These are phyloP conservation scores for Jamesozyma rosinii DNA, from an alignment of 805 yeast species.

Conservation along the genomic window DNA sequence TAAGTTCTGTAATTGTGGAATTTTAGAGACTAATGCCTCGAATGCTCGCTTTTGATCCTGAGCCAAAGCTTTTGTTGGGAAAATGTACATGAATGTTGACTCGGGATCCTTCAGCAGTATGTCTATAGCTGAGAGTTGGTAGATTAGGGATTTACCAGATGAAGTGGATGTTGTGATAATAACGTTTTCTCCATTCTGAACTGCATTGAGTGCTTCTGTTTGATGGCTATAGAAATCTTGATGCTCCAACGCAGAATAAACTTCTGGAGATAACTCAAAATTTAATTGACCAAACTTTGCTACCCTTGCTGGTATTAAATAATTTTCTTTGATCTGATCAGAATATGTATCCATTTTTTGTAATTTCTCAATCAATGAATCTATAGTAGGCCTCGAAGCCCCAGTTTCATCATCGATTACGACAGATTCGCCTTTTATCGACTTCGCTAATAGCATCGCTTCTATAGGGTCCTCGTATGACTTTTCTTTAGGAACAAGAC, in stretches of 20 bases:
- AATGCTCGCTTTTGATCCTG: slow-evolving; percentile 91
- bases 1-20: slow-evolving; percentile 39
- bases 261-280: slow-evolving; percentile 42
- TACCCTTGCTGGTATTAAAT: slow-evolving; percentile 38
- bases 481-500: slow-evolving; percentile 40
- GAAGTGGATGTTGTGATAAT: slow-evolving; percentile 93
- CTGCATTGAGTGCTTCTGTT: slow-evolving; percentile 58
- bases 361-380: slow-evolving; percentile 42
- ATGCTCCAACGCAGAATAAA: slow-evolving; percentile 42
- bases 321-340: slow-evolving; percentile 51
- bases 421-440: slow-evolving; percentile 13
- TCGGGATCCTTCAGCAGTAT: slow-evolving; percentile 34
- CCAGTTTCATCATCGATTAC: slow-evolving; percentile 21
- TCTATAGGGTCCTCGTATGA: slow-evolving; percentile 54
- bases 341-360: slow-evolving; percentile 43
- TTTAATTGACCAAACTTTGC: slow-evolving; percentile 39
- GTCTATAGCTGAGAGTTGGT: slow-evolving; percentile 73
- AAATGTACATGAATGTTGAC: slow-evolving; percentile 71
- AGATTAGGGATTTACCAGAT: slow-evolving; percentile 89
- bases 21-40: slow-evolving; percentile 42
- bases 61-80: slow-evolving; percentile 95
- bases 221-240: slow-evolving; percentile 70
- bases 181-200: slow-evolving; percentile 52
- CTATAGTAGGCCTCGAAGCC: slow-evolving; percentile 35
- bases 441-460: slow-evolving; percentile 37